These are phyloP conservation scores for Diversispora epigaea DNA, from an alignment of 192 early-diverging fungal genomes.

Conservation along the genomic window DNA sequence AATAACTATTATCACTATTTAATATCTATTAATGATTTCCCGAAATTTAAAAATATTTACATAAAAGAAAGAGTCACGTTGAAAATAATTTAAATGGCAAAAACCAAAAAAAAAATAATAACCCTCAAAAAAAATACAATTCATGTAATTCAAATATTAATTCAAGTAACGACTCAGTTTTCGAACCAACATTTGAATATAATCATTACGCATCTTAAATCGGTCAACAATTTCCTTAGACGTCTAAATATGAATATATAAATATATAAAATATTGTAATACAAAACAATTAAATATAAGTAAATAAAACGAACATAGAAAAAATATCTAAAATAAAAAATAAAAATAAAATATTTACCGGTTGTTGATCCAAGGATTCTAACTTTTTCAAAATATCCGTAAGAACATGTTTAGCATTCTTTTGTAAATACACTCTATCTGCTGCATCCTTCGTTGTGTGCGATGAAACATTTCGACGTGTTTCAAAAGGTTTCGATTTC, in stretches of 20 bases:
- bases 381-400: slow-evolving; percentile 15
- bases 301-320: neutral
- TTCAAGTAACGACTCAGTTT: neutral
- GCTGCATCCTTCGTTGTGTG: neutral
- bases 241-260: too few species aligned
- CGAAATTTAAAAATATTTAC: too few species aligned
- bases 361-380: slow-evolving; percentile 1
- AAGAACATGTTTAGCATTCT: neutral
- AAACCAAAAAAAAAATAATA: too few species aligned
- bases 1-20: too few species aligned
- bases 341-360: slow-evolving; percentile 4
- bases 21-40: too few species aligned
- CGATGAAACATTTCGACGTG: neutral
- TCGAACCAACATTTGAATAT: slow-evolving; percentile 23
- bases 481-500: too few species aligned
- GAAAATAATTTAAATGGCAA: too few species aligned
- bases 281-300: too few species aligned
- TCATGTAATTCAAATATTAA: too few species aligned
- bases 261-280: neutral
- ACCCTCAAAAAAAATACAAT: too few species aligned
- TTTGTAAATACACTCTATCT: neutral
- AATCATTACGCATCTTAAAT: neutral
- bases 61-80: too few species aligned
- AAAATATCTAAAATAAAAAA: neutral
- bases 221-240: neutral